Evolutionary conservation across 345 rosid species (phyloP), one percentile per base, ranked within the genome.

Genomic region (Populus nigra): DNA sequence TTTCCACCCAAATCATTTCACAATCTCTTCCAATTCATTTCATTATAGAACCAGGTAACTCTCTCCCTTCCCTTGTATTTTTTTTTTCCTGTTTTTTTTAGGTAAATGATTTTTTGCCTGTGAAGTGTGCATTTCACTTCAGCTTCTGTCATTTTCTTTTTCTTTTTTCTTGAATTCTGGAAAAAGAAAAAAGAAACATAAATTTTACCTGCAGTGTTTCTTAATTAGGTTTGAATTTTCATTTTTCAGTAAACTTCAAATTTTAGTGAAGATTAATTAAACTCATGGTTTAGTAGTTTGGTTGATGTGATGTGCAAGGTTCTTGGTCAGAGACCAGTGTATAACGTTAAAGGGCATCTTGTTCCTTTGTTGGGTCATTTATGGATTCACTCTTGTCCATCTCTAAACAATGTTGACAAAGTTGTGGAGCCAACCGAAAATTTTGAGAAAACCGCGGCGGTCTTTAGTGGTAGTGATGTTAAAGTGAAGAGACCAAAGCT

Each of bases 401-500:
- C 49, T 43, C 76, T 57, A 82, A 83, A 62, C 15, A 8, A 70
- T 66, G 82, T 53, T 23, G 85, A 83, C 62, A 63, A 72, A 31
- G 35, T 69, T 33, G 83, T 59, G 77, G 87, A 83, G 76, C 73
- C 74, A 36, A 69, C 53, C 1, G 69, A 74, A 57, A 70, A 78
- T 35, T 74, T 83, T 49, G 89, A 74, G 33, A 73, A 80, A 36
- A 43, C 47, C 72, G 73, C 45, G 31, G 36, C 33, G 69, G 81
- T 35, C 72, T 84, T 72, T 69, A 89, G 79, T 47, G 72, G 71
- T 59, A 73, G 73, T 82, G 85, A 70, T 76, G 75, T 47, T n/a
- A 88, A 88, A 83, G 49, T 78, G 71, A 87, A 86, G 90, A 89
- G 95, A 91, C 89, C 87, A 74, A 93, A 91, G 76, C 83, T 89